Percentiles rank a stretch among this genome's conserved stretches.
Evolutionary conservation across 768 basidiomycete species (phyloP).

Genomic region (Russula emetica): DNA sequence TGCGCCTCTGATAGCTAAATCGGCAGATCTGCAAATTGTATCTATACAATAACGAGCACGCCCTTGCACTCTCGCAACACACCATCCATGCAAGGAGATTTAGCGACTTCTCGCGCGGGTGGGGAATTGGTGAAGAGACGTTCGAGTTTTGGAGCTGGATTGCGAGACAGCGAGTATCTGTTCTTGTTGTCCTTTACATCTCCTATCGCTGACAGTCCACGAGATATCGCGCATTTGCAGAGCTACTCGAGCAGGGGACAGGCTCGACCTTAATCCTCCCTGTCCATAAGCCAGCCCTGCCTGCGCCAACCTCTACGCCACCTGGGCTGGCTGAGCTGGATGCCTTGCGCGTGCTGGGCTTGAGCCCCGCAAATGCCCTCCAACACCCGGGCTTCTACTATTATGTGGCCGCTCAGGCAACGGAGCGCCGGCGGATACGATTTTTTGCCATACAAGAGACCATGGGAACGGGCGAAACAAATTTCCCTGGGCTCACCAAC

Average conservation of each 20-base stretch:
- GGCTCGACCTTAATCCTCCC: constrained; percentile 61
- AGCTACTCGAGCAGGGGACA: constrained; percentile 81
- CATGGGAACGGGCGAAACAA: constrained; percentile 43
- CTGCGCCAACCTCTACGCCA: constrained; percentile 31
- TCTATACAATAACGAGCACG: constrained; percentile 84
- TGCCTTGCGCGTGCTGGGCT: constrained; percentile 54
- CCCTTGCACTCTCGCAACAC: constrained; percentile 76
- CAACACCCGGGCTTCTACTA: constrained; percentile 94
- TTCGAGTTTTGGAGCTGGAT: constrained; percentile 99
- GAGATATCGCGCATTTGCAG: constrained; percentile 86
- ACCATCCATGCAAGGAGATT: constrained; percentile 82
- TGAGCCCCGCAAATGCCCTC: constrained; percentile 77
- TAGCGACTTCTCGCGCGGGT: constrained; percentile 78
- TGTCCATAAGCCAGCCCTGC: constrained; percentile 44
- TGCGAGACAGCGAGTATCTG: constrained; percentile 69
- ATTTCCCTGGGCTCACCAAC: constrained; percentile 73
- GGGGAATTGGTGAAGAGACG: constrained; percentile 96
- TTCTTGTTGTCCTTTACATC: neutral
- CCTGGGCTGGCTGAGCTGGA: constrained; percentile 49
- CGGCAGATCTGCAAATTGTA: constrained; percentile 81
- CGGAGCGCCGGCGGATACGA: constrained; percentile 65
- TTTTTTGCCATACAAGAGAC: constrained; percentile 57
- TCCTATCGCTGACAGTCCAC: constrained; percentile 3
- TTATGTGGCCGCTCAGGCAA: constrained; percentile 82
- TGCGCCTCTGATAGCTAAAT: neutral